Conservation (phyloP, 495 filamentous ascomycete genomes). For the Aspergillus steynii region DNA sequence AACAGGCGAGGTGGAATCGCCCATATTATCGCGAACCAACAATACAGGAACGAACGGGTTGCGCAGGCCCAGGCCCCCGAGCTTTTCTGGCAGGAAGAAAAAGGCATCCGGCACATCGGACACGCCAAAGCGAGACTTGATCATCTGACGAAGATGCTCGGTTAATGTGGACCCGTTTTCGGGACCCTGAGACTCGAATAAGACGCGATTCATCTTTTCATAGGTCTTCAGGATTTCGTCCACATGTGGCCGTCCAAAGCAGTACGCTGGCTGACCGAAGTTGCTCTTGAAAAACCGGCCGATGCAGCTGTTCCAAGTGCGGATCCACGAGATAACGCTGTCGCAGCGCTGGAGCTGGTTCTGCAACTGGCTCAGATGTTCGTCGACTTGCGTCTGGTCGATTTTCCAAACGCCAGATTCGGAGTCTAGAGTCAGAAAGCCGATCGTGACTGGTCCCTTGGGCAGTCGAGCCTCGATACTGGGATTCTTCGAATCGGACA, state of each 20-base stretch:
- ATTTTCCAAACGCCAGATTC: slow-evolving; percentile 34
- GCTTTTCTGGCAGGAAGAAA: slow-evolving; percentile 51
- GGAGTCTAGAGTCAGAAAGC: slow-evolving; percentile 27
- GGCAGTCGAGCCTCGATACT: slow-evolving; percentile 15
- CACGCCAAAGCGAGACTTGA: slow-evolving; percentile 52
- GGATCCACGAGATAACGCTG: slow-evolving; percentile 57
- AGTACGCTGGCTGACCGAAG: slow-evolving; percentile 58
- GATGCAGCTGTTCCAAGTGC: slow-evolving; percentile 62
- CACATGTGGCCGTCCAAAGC: slow-evolving; percentile 56
- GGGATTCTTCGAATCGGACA: slow-evolving; percentile 18
- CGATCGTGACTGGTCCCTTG: slow-evolving; percentile 23
- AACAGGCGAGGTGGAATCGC: slow-evolving; percentile 26
- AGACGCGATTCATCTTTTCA: slow-evolving; percentile 50
- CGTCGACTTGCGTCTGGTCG: slow-evolving; percentile 52
- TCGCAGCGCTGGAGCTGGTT: slow-evolving; percentile 47
- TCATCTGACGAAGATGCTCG: slow-evolving; percentile 48
- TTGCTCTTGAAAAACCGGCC: slow-evolving; percentile 59
- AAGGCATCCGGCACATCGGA: slow-evolving; percentile 57
- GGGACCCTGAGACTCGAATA: slow-evolving; percentile 37
- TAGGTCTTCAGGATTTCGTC: slow-evolving; percentile 56
- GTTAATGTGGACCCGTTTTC: slow-evolving; percentile 44
- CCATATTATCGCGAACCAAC: slow-evolving; percentile 36
- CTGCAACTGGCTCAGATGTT: slow-evolving; percentile 55
- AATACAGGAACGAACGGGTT: slow-evolving; percentile 55
- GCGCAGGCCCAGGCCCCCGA: slow-evolving; percentile 56